Base-by-base conservation (phyloP, 495 filamentous ascomycete species). In the Parathielavia hyrcaniae region DNA sequence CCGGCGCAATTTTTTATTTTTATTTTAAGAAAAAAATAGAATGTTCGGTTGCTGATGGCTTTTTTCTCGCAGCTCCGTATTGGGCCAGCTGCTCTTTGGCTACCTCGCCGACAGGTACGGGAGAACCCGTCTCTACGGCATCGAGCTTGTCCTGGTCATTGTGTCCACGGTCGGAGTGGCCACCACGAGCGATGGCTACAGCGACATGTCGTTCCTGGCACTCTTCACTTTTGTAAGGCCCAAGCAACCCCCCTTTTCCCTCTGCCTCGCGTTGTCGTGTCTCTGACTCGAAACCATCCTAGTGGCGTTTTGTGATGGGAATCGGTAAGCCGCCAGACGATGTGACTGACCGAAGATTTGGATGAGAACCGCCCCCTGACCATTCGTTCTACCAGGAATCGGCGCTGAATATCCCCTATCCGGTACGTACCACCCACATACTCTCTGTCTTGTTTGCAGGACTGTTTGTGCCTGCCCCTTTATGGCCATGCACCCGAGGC, bases 81-180 rank as follows among this genome's bases (percentile, higher is more conserved):
- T 89, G 49, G 89, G 89, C 35, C 89, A 91, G 66, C 64, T 90
- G 12, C 72, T 79, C 34, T 91, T 92, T 60, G 88, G 88, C 41
- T 85, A 79, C 69, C 69, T 90, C 8, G 88, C 86, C 35, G 88
- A 91, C 72, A 70, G 77, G n/a, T 78, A 88, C 59, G 88, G 88
- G 38, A 79, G 88, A 34, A 88, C 87, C 66, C 80, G 75, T 44
- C 87, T 92, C 73, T 92, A 91, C 64, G 88, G 88, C 4, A 77
- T 90, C 48, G 88, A 90, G 67, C 75, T 91, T 45, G 86, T 90
- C 51, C 74, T 92, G 57, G 88, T 90, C 63, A 90, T 90, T 60
- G 74, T 86, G 48, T 84, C 85, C 4, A 89, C 85, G 8, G 74
- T 91, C 19, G 85, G 85, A 38, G 83, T 88, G 60, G 66, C 83